phyloP scores from a whole-genome alignment of 208 protist genomes.

The Leishmania guyanensis region DNA sequence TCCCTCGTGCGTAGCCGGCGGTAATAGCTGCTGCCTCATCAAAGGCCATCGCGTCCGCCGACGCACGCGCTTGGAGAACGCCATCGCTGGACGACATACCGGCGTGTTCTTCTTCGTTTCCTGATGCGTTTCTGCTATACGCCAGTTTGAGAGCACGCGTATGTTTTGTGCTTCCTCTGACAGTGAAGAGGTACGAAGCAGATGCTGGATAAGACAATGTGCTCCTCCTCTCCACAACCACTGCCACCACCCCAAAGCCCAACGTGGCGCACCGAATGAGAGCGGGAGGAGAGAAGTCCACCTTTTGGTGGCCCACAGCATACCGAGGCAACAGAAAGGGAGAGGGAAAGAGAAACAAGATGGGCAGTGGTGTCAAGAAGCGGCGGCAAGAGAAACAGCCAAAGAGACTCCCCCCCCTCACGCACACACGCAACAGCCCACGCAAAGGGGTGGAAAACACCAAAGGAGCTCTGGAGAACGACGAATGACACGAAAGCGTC shows the following conservation, averaged over 20 bases:
- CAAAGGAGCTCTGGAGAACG: not conserved
- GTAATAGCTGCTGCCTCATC: constrained; percentile 30
- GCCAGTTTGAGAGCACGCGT: not conserved
- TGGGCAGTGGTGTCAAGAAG: not conserved
- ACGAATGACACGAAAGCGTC: not conserved
- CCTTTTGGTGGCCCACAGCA: not conserved
- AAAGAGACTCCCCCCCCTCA: not conserved
- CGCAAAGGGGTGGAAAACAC: not conserved
- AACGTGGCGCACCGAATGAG: not conserved
- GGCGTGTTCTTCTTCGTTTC: not conserved
- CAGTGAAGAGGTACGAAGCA: not conserved
- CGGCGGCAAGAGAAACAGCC: not conserved
- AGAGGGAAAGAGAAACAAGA: not conserved
- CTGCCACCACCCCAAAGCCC: no score
- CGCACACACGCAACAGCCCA: not conserved
- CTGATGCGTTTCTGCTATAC: not conserved
- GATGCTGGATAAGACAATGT: not conserved
- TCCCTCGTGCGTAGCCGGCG: constrained; percentile 20
- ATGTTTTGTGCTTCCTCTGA: not conserved
- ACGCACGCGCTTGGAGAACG: not conserved
- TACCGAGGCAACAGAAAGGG: not conserved
- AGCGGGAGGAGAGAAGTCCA: not conserved
- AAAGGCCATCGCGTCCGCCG: not conserved
- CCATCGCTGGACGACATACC: not conserved
- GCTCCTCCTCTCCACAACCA: not conserved